Percentiles rank a stretch among this genome's conserved stretches.
Evolutionary conservation across 371 early-diverging fungal genomes (phyloP).

Genomic region (Mortierella sp.): DNA sequence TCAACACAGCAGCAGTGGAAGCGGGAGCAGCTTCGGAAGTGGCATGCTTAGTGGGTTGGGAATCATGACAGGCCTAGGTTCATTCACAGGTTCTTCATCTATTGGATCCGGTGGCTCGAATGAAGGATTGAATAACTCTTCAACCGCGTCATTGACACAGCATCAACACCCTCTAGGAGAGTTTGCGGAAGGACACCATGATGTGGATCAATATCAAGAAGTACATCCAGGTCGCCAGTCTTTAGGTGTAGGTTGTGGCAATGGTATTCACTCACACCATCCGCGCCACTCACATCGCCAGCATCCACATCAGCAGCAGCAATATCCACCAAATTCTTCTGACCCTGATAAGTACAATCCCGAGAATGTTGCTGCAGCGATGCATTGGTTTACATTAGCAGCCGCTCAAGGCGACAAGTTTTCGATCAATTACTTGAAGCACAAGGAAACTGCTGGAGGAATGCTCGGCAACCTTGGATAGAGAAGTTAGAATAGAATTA

Average conservation of each 20-base stretch:
- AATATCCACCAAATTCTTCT: slow-evolving; percentile 6
- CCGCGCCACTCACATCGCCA: slow-evolving; percentile 16
- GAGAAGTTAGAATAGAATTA: background rate
- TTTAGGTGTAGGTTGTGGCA: background rate
- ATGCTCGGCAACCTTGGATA: slow-evolving; percentile 27
- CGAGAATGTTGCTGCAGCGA: slow-evolving; percentile 59
- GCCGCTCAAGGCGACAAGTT: slow-evolving; percentile 61
- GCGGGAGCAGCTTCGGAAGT: slow-evolving; percentile 52
- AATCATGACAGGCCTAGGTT: slow-evolving; percentile 50
- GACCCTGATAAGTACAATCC: slow-evolving; percentile 58
- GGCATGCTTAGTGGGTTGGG: slow-evolving; percentile 45
- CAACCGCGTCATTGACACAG: slow-evolving; percentile 23
- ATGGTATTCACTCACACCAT: slow-evolving; percentile 4
- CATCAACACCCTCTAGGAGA: slow-evolving; percentile 24
- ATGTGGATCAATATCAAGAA: slow-evolving; percentile 35
- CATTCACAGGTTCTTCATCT: slow-evolving; percentile 47
- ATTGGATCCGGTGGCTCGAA: slow-evolving; percentile 39
- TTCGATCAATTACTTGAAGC: slow-evolving; percentile 58
- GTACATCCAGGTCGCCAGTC: slow-evolving; percentile 26
- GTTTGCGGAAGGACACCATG: slow-evolving; percentile 48
- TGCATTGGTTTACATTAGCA: slow-evolving; percentile 60
- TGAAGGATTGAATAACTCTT: slow-evolving; percentile 24
- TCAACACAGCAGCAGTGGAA: slow-evolving; percentile 47
- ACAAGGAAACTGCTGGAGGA: slow-evolving; percentile 53
- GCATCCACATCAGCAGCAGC: slow-evolving; percentile 9